Percentiles rank a stretch among this genome's conserved stretches.
phyloP scores from a whole-genome alignment of 1,139 yeast species.

The Kodamaea alishanica region DNA sequence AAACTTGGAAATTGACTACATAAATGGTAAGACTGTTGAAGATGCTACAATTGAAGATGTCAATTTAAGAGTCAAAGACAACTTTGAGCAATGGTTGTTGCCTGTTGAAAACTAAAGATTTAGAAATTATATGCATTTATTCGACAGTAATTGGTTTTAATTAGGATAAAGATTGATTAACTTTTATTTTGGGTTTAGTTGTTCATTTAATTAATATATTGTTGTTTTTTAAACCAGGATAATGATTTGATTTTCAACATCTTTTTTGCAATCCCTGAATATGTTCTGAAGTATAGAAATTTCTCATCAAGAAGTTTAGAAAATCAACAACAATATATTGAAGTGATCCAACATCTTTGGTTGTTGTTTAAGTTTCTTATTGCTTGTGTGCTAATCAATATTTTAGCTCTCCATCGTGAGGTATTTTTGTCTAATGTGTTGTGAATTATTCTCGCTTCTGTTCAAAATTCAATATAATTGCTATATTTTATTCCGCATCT shows the following conservation, averaged over 20 bases:
- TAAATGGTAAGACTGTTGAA: slow-evolving; percentile 24
- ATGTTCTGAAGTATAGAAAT: too few species aligned
- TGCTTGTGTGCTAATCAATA: too few species aligned
- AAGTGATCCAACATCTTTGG: neutral
- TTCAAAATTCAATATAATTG: too few species aligned
- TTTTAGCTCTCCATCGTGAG: too few species aligned
- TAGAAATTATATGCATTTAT: neutral
- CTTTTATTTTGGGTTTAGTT: neutral
- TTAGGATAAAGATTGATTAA: too few species aligned
- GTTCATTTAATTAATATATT: neutral
- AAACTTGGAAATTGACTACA: slow-evolving; percentile 37
- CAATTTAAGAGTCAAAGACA: slow-evolving; percentile 40
- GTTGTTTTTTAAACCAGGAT: neutral
- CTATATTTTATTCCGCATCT: too few species aligned
- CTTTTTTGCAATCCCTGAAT: neutral
- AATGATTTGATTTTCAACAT: neutral
- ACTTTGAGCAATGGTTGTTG: slow-evolving; percentile 44
- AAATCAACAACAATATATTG: neutral
- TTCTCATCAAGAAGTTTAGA: too few species aligned
- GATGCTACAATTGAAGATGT: slow-evolving; percentile 30
- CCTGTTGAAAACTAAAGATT: slow-evolving; percentile 15
- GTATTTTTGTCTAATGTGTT: too few species aligned
- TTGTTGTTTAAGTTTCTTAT: neutral
- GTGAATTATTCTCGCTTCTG: too few species aligned
- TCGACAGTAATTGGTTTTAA: neutral